Evolutionary conservation across 2,329 filamentous ascomycete species (phyloP).

Genomic region (Pyrenochaeta sp.): DNA sequence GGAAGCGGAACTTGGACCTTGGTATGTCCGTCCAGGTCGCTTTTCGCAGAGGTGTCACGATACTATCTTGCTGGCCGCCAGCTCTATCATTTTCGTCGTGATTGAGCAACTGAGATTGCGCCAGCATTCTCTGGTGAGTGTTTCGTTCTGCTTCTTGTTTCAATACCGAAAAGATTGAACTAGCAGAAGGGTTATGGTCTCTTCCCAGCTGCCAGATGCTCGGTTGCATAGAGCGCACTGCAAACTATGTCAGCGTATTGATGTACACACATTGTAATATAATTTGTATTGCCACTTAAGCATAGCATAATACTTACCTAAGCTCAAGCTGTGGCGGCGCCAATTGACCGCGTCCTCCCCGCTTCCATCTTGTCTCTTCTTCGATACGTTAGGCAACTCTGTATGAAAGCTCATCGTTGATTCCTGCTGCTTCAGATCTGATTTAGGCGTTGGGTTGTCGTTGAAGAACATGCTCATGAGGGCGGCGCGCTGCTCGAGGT

Average conservation of each 20-base stretch:
- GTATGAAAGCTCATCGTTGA: not conserved
- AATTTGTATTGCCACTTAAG: conserved; percentile 2
- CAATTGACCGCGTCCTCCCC: conserved; percentile 1
- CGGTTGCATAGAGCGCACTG: conserved; percentile 4
- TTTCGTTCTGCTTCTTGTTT: conserved; percentile 5
- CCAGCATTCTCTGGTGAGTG: too few species aligned
- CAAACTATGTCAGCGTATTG: too few species aligned
- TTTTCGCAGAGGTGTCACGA: not conserved
- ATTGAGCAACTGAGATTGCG: not conserved
- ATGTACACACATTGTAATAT: too few species aligned
- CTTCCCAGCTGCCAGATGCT: conserved; percentile 6
- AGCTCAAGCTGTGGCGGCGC: not conserved
- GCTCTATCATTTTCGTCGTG: not conserved
- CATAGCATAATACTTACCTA: conserved; percentile 3
- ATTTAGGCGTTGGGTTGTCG: not conserved
- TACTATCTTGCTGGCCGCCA: not conserved
- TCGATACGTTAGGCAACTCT: not conserved
- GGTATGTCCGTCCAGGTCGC: not conserved
- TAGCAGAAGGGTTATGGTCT: conserved; percentile 2
- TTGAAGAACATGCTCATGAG: conserved; percentile 5
- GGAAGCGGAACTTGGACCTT: not conserved
- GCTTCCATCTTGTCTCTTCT: not conserved
- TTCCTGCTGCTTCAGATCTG: not conserved
- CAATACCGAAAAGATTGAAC: conserved; percentile 10
- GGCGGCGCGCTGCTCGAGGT: conserved; percentile 8